phyloP scores from a whole-genome alignment of 2,329 filamentous ascomycete species.

The Orbilia quercus region DNA sequence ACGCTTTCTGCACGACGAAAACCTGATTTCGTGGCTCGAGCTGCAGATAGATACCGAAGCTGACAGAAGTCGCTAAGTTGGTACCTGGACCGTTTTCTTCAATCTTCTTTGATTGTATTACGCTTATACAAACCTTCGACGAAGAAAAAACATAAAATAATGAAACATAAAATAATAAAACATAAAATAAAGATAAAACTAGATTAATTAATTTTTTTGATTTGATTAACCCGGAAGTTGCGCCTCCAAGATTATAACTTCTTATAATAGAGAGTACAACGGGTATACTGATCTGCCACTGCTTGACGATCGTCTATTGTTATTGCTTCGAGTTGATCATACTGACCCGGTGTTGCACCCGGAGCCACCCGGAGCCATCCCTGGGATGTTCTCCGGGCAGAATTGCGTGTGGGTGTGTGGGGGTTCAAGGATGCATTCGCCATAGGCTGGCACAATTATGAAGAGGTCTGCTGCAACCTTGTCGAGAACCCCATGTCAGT shows the following conservation, averaged over 20 bases:
- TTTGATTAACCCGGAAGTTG: no score
- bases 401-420: constrained; percentile 4
- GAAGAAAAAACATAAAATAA: no score
- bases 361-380: no score
- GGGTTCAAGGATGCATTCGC: constrained; percentile 17
- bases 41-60: not conserved
- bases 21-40: constrained; percentile 1
- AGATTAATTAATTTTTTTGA: no score
- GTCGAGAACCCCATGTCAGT: constrained; percentile 26
- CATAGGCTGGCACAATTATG: constrained; percentile 29
- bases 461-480: not conserved
- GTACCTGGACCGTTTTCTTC: not conserved
- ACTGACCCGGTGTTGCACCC: no score
- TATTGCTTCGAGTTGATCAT: no score
- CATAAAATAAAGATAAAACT: no score
- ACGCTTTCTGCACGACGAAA: not conserved
- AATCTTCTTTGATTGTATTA: not conserved
- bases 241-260: no score
- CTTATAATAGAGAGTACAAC: no score
- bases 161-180: no score
- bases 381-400: constrained; percentile 10
- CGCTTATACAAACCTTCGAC: no score
- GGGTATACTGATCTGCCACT: no score
- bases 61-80: not conserved
- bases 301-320: constrained; percentile 20